A percentile compares a stretch with the other conserved stretches of the same genome.
Evolutionary conservation across 257 asterid species (phyloP).

Genomic region (Nemophila menziesii): DNA sequence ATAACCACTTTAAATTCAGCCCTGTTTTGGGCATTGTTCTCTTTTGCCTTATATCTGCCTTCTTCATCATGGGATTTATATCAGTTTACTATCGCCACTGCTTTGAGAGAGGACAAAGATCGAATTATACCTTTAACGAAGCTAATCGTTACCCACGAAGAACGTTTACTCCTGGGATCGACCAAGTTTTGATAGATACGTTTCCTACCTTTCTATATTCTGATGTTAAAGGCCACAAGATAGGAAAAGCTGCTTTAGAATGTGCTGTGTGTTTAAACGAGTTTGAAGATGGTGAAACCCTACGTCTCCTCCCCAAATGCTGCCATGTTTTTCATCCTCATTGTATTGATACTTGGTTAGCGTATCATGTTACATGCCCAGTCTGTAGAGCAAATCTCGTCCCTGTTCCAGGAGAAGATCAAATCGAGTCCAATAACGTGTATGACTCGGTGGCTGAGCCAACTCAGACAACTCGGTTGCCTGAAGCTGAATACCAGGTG

Average conservation of each 20-base stretch:
- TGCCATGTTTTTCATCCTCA: conserved; percentile 7
- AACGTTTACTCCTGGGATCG: conserved; percentile 12
- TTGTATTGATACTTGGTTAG: conserved; percentile 5
- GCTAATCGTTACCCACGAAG: background rate
- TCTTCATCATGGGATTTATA: conserved; percentile 19
- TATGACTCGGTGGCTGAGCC: conserved; percentile 1
- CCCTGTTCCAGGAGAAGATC: conserved; percentile 2
- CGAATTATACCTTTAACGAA: background rate
- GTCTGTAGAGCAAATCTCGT: conserved; percentile 1
- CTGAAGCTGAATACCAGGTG: background rate
- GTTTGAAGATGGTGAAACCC: conserved; percentile 23
- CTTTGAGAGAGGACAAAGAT: background rate
- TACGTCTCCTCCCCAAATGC: conserved; percentile 25
- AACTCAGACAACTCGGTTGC: background rate
- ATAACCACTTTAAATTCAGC: conserved; percentile 2
- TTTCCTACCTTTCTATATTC: conserved; percentile 26
- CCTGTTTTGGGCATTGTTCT: conserved; percentile 12
- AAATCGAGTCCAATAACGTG: background rate
- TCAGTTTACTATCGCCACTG: conserved; percentile 21
- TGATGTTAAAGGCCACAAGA: conserved; percentile 20
- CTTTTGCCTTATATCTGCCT: conserved; percentile 13
- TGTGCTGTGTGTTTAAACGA: conserved; percentile 36
- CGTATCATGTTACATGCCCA: conserved; percentile 1
- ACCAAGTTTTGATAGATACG: conserved; percentile 8
- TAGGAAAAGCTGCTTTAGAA: conserved; percentile 18